A percentile compares a stretch with the other conserved stretches of the same genome.
phyloP scores from a whole-genome alignment of 1,139 yeast genomes.

The Candida sp. region DNA sequence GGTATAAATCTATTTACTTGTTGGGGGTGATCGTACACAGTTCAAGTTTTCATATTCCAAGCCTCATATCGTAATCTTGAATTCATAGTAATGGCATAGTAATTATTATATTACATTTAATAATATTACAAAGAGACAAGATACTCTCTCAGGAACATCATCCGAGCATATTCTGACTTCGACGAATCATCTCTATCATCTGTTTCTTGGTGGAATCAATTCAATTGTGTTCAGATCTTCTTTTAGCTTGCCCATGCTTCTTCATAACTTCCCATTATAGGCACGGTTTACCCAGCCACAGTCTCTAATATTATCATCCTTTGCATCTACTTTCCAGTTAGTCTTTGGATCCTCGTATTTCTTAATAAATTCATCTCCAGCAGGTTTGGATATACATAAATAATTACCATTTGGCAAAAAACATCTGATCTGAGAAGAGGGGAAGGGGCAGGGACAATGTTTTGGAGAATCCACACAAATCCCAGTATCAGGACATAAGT shows the following conservation, averaged over 20 bases:
- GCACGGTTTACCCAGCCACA: conserved; percentile 74
- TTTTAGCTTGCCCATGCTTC: not conserved
- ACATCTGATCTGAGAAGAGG: conserved; percentile 82
- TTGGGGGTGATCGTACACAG: too few species aligned
- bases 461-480: conserved; percentile 66
- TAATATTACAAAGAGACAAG: too few species aligned
- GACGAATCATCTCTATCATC: too few species aligned
- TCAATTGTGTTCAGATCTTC: not conserved
- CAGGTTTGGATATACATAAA: conserved; percentile 80
- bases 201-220: too few species aligned
- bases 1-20: too few species aligned
- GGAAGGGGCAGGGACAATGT: conserved; percentile 90
- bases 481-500: conserved; percentile 79
- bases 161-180: too few species aligned
- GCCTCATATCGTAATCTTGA: too few species aligned
- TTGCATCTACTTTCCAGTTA: conserved; percentile 51
- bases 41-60: too few species aligned
- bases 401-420: conserved; percentile 63
- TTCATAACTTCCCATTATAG: conserved; percentile 38
- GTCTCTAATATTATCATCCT: conserved; percentile 57
- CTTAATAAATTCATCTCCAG: conserved; percentile 39
- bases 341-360: conserved; percentile 45
- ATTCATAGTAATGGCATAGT: too few species aligned
- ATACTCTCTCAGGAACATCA: too few species aligned
- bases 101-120: too few species aligned